Evolutionary conservation across 495 filamentous ascomycete species (phyloP).

Genomic region (Friedmanniomyces simplex): DNA sequence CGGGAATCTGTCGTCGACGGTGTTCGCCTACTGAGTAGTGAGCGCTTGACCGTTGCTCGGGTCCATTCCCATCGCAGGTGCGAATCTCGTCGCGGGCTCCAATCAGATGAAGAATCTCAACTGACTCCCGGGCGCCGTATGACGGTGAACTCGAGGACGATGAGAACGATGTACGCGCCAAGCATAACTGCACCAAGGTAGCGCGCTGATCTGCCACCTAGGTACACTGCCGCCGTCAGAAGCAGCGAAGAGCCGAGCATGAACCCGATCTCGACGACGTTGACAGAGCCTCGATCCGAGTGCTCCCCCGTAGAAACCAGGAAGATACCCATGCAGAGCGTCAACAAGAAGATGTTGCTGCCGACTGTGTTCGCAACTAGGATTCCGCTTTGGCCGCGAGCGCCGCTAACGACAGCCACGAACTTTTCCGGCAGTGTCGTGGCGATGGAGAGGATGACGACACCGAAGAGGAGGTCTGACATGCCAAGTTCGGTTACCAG

Average conservation of each 20-base stretch:
- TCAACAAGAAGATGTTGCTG: constrained; percentile 46
- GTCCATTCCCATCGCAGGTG: too few species aligned
- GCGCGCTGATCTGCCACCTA: constrained; percentile 26
- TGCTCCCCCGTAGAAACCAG: constrained; percentile 1
- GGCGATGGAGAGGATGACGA: constrained; percentile 45
- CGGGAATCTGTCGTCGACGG: too few species aligned
- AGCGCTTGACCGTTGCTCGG: too few species aligned
- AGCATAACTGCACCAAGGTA: constrained; percentile 30
- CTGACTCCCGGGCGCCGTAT: neutral
- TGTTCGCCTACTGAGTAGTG: too few species aligned
- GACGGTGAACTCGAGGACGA: constrained; percentile 34
- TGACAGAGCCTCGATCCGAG: neutral
- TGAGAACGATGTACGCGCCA: constrained; percentile 32
- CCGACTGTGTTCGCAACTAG: constrained; percentile 45
- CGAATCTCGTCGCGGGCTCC: too few species aligned
- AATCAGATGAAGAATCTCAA: neutral
- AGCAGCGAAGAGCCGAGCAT: constrained; percentile 15
- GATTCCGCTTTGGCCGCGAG: constrained; percentile 38
- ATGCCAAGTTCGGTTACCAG: constrained; percentile 37
- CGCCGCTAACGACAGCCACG: constrained; percentile 38
- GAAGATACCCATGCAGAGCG: constrained; percentile 38
- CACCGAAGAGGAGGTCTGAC: constrained; percentile 41
- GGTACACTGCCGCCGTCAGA: constrained; percentile 7
- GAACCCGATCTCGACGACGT: constrained; percentile 10
- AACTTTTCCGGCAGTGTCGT: constrained; percentile 50